These are phyloP conservation scores for Verticillium klebahnii DNA, from an alignment of 2,329 filamentous ascomycete species.

Conservation along the genomic window DNA sequence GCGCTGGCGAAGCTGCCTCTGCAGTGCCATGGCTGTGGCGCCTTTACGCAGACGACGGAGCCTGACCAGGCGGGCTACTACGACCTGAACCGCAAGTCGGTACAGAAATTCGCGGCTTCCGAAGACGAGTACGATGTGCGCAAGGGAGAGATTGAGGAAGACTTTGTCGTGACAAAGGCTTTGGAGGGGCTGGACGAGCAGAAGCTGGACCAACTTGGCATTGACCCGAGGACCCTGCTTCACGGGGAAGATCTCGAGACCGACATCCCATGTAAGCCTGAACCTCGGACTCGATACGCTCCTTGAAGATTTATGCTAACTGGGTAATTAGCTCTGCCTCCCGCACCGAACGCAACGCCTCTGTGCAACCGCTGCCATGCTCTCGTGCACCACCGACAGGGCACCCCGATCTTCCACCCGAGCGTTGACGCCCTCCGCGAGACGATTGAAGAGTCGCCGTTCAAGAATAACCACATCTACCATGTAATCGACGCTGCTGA, in stretches of 20 bases:
- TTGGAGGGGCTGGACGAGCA: constrained; percentile 36
- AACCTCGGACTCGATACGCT: neutral
- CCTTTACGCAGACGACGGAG: constrained; percentile 53
- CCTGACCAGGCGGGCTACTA: constrained; percentile 53
- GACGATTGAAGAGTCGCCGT: constrained; percentile 82
- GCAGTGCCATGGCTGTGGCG: constrained; percentile 62
- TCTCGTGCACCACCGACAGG: constrained; percentile 69
- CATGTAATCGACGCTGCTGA: constrained; percentile 94
- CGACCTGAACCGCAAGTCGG: constrained; percentile 43
- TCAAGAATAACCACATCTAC: constrained; percentile 90
- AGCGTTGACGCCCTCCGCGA: constrained; percentile 75
- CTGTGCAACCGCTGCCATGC: constrained; percentile 86
- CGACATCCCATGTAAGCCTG: constrained; percentile 1
- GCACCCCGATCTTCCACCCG: constrained; percentile 72
- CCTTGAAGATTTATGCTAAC: neutral
- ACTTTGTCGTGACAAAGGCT: constrained; percentile 41
- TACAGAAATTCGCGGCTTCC: constrained; percentile 41
- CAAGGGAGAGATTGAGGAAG: constrained; percentile 25
- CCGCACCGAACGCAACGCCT: constrained; percentile 32
- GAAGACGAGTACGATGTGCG: constrained; percentile 16
- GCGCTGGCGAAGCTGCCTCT: constrained; percentile 36
- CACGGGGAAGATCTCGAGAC: constrained; percentile 20
- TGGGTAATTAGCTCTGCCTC: neutral
- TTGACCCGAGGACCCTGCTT: constrained; percentile 36
- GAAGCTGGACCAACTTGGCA: constrained; percentile 38